These are phyloP conservation scores for Pseudoscleropodium purum DNA, from an alignment of 225 moss, liverwort and hornwort genomes.

Conservation along the genomic window DNA sequence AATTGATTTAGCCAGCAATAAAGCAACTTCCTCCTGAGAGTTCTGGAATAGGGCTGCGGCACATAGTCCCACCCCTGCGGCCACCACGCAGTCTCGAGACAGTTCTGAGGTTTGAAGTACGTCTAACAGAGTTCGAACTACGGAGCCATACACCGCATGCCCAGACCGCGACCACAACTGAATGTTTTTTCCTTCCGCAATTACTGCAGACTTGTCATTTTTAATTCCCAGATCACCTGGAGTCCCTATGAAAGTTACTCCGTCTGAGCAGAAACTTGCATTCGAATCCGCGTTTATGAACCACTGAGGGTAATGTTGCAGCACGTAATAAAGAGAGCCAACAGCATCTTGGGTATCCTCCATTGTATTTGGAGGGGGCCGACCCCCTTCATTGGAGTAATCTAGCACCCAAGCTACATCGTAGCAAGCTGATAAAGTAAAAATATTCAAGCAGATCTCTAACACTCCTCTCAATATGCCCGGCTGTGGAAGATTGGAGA, in stretches of 20 bases:
- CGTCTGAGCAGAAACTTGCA: not conserved
- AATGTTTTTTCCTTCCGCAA: not conserved
- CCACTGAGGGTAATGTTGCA: conserved; percentile 66
- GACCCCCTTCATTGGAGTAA: conserved; percentile 71
- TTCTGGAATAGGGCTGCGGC: conserved; percentile 70
- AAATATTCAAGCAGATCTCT: conserved; percentile 33
- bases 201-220: not conserved
- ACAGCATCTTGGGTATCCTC: conserved; percentile 95
- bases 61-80: conserved; percentile 84
- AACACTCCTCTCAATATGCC: conserved; percentile 50
- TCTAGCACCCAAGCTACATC: conserved; percentile 73
- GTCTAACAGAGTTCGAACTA: conserved; percentile 52
- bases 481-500: conserved; percentile 56
- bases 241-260: not conserved
- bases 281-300: conserved; percentile 16
- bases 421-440: conserved; percentile 49
- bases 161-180: conserved; percentile 17
- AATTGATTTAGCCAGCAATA: conserved; percentile 49
- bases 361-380: conserved; percentile 84
- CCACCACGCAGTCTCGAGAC: conserved; percentile 93
- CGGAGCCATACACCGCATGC: conserved; percentile 34
- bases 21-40: conserved; percentile 48
- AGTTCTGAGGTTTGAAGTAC: conserved; percentile 78
- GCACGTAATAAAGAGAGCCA: conserved; percentile 79
- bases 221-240: not conserved